These are phyloP conservation scores for Ceratocystis variospora DNA, from an alignment of 2,329 filamentous ascomycete genomes.

Conservation along the genomic window DNA sequence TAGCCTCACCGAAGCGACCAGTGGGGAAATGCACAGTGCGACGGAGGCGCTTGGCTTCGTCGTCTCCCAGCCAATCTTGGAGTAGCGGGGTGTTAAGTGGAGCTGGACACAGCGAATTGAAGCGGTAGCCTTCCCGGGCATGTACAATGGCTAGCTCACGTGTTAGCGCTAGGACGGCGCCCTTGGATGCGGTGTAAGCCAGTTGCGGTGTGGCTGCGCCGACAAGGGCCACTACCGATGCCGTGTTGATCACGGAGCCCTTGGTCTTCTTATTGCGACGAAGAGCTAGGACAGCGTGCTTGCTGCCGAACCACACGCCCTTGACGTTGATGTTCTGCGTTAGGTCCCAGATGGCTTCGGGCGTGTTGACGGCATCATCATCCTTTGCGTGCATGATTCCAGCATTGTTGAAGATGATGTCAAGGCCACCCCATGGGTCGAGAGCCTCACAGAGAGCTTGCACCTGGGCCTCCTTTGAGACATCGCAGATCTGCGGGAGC, in stretches of 20 bases:
- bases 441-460: slow-evolving; percentile 58
- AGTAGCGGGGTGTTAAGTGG: slow-evolving; percentile 76
- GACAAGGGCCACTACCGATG: slow-evolving; percentile 74
- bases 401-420: slow-evolving; percentile 94
- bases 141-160: slow-evolving; percentile 85
- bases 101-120: slow-evolving; percentile 82
- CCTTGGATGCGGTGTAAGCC: slow-evolving; percentile 89
- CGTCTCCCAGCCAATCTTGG: slow-evolving; percentile 64
- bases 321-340: slow-evolving; percentile 94
- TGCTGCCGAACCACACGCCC: slow-evolving; percentile 93
- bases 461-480: slow-evolving; percentile 72
- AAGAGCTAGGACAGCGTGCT: slow-evolving; percentile 71
- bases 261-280: slow-evolving; percentile 65
- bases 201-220: slow-evolving; percentile 79
- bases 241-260: slow-evolving; percentile 83
- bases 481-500: slow-evolving; percentile 41
- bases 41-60: slow-evolving; percentile 52
- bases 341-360: slow-evolving; percentile 85
- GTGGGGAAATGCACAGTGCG: slow-evolving; percentile 64
- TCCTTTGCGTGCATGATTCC: slow-evolving; percentile 88
- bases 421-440: slow-evolving; percentile 74
- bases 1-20: slow-evolving; percentile 61
- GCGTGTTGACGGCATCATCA: slow-evolving; percentile 66
- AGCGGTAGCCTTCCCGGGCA: slow-evolving; percentile 73
- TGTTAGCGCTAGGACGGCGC: slow-evolving; percentile 79